Evolutionary conservation across 1,139 yeast genomes (phyloP).

Genomic region (Sugiyamaella neomexicana): DNA sequence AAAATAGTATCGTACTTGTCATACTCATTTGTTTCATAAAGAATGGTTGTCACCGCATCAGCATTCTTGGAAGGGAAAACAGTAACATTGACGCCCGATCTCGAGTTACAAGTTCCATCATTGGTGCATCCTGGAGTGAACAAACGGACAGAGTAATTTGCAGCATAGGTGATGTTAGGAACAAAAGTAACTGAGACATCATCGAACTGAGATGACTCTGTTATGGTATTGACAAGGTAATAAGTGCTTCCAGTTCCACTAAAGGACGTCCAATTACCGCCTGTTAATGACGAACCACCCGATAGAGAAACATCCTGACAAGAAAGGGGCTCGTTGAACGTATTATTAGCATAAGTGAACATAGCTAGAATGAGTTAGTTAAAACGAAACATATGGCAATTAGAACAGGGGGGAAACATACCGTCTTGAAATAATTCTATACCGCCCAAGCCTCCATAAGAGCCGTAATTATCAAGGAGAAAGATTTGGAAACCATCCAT

Average conservation of each 20-base stretch:
- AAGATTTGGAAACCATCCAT: constrained; percentile 65
- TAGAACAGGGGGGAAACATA: too few relatives aligned
- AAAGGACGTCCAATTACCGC: constrained; percentile 34
- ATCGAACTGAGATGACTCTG: constrained; percentile 38
- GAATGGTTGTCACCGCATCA: constrained; percentile 45
- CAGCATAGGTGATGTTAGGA: constrained; percentile 68
- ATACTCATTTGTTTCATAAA: constrained; percentile 78
- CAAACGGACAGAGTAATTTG: constrained; percentile 68
- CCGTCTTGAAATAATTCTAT: constrained; percentile 69
- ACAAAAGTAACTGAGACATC: constrained; percentile 56
- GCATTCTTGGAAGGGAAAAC: constrained; percentile 49
- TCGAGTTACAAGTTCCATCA: constrained; percentile 64
- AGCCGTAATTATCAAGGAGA: constrained; percentile 68
- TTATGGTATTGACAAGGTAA: constrained; percentile 43
- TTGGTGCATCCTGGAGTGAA: constrained; percentile 84
- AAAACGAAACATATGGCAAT: too few relatives aligned
- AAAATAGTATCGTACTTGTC: constrained; percentile 79
- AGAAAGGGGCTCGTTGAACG: constrained; percentile 62
- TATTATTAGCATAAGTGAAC: constrained; percentile 69
- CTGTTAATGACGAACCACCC: constrained; percentile 28
- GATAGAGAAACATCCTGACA: constrained; percentile 30
- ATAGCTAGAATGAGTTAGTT: constrained; percentile 38
- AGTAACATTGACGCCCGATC: constrained; percentile 81
- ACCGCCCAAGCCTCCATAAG: constrained; percentile 67
- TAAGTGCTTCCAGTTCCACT: constrained; percentile 27